phyloP scores from a whole-genome alignment of 495 filamentous ascomycete species.

The Lentithecium fluviatile region DNA sequence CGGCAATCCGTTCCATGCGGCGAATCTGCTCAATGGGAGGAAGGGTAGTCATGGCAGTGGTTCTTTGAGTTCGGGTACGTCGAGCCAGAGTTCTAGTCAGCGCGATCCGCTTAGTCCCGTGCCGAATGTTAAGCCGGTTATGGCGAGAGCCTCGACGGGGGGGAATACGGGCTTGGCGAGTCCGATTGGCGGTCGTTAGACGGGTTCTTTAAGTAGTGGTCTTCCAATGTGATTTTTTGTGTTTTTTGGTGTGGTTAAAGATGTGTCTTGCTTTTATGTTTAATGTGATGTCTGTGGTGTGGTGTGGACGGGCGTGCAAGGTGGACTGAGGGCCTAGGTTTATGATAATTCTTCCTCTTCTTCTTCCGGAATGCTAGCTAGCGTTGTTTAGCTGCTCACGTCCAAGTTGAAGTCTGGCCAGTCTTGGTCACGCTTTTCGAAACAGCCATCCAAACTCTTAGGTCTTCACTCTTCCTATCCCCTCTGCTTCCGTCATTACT shows the following conservation, averaged over 20 bases:
- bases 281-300: not conserved
- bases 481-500: too few relatives aligned
- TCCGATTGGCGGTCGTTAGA: conserved; percentile 15
- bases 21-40: conserved; percentile 15
- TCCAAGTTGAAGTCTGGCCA: too few relatives aligned
- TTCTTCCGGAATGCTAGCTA: too few relatives aligned
- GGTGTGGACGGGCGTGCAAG: too few relatives aligned
- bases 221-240: conserved; percentile 17
- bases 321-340: too few relatives aligned
- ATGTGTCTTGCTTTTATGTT: not conserved
- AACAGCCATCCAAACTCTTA: too few relatives aligned
- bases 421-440: too few relatives aligned
- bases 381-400: too few relatives aligned
- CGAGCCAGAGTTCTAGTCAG: conserved; percentile 29
- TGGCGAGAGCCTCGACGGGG: conserved; percentile 23
- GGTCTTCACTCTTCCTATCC: too few relatives aligned
- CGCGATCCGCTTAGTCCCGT: conserved; percentile 36
- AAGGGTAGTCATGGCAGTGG: conserved; percentile 37
- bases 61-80: conserved; percentile 25
- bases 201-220: not conserved
- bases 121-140: conserved; percentile 24
- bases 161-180: conserved; percentile 25
- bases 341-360: too few relatives aligned
- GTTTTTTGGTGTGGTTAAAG: not conserved
- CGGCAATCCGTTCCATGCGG: conserved; percentile 11